Evolutionary conservation across 169 alveolate genomes (phyloP), one percentile per base, ranked within the genome.

Genomic region (Theileria orientalis): DNA sequence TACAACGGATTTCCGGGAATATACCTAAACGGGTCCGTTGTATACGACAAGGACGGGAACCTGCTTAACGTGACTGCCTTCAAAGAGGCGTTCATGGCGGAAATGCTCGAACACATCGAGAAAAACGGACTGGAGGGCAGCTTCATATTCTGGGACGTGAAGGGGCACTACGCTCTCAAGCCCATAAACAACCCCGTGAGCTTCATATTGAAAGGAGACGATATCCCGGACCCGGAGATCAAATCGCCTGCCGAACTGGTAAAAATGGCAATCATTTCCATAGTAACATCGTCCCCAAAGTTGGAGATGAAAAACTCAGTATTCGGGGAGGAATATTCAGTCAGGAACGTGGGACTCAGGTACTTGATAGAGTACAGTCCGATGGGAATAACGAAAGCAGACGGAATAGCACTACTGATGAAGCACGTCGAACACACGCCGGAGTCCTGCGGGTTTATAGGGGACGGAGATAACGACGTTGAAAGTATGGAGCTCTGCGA

Each of bases 1-100:
- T 82, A 82, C 82, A 8, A 47, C 13, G 89, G 84, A 21, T 82
- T 30, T 59, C 89, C 89, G 11, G 89, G 89, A 13, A 56, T 82
- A 9, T 82, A 82, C 54, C 74, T 59, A 69, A 74, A 74, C 57
- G 89, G 89, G 8, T 56, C 76, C 11, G 85, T 74, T 9, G 79
- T 82, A 0, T 82, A 66, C 73, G 85, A 71, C 46, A 40, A 29
- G 14, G 27, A 30, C 3, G 89, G 89, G 2, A 33, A 35, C 23
- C 66, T 82, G 30, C 46, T 82, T 13, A 62, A 69, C 29, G 14
- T 69, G 71, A 27, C 0, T n/a, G 9, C 23, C 16, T 82, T 82
- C 76, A 37, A 60, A 1, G 40, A 27, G 14, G 49, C 2, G 14
- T 67, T 69, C 60, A 7, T 82, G 1, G 8, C 52, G 8, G 70